phyloP scores from a whole-genome alignment of 2,329 filamentous ascomycete genomes.

The Chrysoporthe cubensis region DNA sequence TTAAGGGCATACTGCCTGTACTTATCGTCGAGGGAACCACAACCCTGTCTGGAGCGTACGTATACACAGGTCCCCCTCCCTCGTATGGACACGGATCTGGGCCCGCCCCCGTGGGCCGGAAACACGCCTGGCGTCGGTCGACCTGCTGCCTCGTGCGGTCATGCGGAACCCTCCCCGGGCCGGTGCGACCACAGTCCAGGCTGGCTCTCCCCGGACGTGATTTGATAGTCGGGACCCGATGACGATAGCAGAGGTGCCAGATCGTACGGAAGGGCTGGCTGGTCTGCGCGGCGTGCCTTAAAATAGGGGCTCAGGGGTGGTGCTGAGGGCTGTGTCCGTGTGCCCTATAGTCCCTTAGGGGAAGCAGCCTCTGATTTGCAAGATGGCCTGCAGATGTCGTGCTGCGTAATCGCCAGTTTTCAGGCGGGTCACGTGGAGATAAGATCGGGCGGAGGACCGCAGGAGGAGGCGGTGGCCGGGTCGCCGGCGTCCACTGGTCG shows the following conservation, averaged over 20 bases:
- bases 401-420: constrained; percentile 18
- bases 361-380: constrained; percentile 20
- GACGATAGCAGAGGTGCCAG: not conserved
- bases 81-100: constrained; percentile 1
- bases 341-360: not conserved
- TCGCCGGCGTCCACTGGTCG: not conserved
- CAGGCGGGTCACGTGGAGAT: constrained; percentile 27
- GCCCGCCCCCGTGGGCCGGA: not conserved
- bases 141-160: constrained; percentile 9
- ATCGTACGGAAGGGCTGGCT: not conserved
- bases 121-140: not conserved
- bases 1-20: constrained; percentile 8
- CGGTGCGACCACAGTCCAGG: not conserved
- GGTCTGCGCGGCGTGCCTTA: not conserved
- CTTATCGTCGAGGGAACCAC: constrained; percentile 6
- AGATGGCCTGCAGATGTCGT: constrained; percentile 19
- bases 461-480: constrained; percentile 8
- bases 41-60: constrained; percentile 2
- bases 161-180: constrained; percentile 16
- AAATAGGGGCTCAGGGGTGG: not conserved
- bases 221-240: constrained; percentile 23
- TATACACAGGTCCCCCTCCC: not conserved
- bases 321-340: not conserved
- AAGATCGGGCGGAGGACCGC: not conserved
- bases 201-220: constrained; percentile 13